These are phyloP conservation scores for Xylaria venustula DNA, from an alignment of 495 filamentous ascomycete genomes.

Conservation along the genomic window DNA sequence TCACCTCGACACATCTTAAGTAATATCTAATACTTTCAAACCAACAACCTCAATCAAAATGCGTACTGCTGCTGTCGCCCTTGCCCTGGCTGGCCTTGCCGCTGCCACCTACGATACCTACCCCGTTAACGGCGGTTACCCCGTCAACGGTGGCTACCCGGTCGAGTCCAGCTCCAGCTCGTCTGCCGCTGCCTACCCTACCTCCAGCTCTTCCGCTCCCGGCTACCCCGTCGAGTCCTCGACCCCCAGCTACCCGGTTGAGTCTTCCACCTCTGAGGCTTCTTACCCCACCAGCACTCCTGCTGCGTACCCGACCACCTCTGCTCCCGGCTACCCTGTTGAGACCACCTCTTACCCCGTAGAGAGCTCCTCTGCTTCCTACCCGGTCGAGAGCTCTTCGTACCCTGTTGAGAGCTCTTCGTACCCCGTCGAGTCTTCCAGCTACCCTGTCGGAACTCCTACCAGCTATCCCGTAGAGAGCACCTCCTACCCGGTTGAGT, in stretches of 20 bases:
- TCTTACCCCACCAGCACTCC: background rate
- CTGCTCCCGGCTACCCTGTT: slow-evolving; percentile 1
- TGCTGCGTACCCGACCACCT: slow-evolving; percentile 7
- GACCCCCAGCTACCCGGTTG: background rate
- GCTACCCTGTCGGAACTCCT: background rate
- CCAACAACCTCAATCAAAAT: slow-evolving; percentile 13
- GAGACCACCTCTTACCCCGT: background rate
- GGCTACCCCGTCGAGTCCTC: background rate
- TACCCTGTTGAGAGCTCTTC: background rate
- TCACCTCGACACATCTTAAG: slow-evolving; percentile 14
- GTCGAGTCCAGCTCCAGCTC: slow-evolving; percentile 6
- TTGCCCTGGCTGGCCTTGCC: slow-evolving; percentile 16
- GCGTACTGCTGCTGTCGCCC: slow-evolving; percentile 15
- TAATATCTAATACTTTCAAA: slow-evolving; percentile 19
- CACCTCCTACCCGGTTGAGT: background rate
- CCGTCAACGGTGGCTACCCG: slow-evolving; percentile 12
- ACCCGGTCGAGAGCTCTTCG: background rate
- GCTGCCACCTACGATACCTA: slow-evolving; percentile 15
- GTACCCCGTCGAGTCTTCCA: slow-evolving; percentile 1
- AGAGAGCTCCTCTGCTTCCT: background rate
- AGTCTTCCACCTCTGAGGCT: background rate
- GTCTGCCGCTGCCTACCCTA: background rate
- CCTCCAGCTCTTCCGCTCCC: background rate
- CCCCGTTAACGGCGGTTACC: slow-evolving; percentile 10
- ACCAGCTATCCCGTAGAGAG: slow-evolving; percentile 11